Evolutionary conservation across 495 filamentous ascomycete species (phyloP).

Genomic region (Penicillium flavigenum): DNA sequence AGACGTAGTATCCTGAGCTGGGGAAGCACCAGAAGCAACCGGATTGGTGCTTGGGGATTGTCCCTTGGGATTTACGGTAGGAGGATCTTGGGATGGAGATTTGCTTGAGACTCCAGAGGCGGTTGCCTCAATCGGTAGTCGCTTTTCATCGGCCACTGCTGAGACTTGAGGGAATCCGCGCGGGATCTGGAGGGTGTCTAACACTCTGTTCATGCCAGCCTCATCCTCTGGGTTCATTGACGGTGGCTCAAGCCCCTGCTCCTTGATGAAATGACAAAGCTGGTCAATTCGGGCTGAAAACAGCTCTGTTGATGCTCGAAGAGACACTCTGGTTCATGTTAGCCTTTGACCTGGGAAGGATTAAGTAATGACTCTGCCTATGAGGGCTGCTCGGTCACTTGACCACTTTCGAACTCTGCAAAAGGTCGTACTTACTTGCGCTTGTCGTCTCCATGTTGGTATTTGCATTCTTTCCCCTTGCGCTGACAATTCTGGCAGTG

Average conservation of each 20-base stretch:
- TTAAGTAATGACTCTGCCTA: not conserved
- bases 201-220: slow-evolving; percentile 42
- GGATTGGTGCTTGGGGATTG: slow-evolving; percentile 14
- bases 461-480: slow-evolving; percentile 49
- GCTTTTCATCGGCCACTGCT: not conserved
- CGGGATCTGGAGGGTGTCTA: slow-evolving; percentile 47
- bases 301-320: slow-evolving; percentile 48
- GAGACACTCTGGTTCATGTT: slow-evolving; percentile 40
- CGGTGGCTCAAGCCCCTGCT: slow-evolving; percentile 43
- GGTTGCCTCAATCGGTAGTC: not conserved
- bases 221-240: slow-evolving; percentile 48
- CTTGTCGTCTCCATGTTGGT: slow-evolving; percentile 51
- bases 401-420: too few species aligned
- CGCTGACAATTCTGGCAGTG: slow-evolving; percentile 49
- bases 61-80: slow-evolving; percentile 16
- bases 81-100: slow-evolving; percentile 24
- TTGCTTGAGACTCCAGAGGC: not conserved
- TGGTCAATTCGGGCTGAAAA: slow-evolving; percentile 50
- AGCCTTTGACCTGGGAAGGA: not conserved
- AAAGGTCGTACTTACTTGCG: slow-evolving; percentile 39
- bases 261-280: slow-evolving; percentile 46
- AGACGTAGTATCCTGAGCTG: slow-evolving; percentile 18
- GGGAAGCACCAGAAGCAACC: slow-evolving; percentile 11
- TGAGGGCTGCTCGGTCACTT: not conserved
- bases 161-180: slow-evolving; percentile 26